Conservation (phyloP, 129 eudicot species). For the Tanacetum coccineum region DNA sequence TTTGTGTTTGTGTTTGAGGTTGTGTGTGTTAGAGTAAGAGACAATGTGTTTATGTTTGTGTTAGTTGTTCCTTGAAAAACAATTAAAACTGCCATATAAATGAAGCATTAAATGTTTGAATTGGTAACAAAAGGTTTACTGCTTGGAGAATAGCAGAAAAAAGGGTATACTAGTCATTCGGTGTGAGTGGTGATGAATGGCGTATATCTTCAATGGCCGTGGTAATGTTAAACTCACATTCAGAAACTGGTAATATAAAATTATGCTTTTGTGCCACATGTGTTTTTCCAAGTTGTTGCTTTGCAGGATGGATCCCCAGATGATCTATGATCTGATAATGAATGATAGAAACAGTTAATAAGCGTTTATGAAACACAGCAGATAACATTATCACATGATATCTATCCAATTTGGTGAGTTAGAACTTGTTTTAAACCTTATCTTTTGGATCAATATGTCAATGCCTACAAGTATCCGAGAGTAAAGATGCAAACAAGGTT, state of each 20-base stretch:
- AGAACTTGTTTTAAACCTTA: neutral
- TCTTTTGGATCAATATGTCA: no score
- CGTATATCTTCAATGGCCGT: slow-evolving; percentile 81
- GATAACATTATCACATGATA: neutral
- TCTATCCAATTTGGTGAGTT: neutral
- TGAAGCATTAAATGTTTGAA: no score
- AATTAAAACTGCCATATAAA: no score
- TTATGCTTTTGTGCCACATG: slow-evolving; percentile 52
- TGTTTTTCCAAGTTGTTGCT: slow-evolving; percentile 59
- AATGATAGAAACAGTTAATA: slow-evolving; percentile 8
- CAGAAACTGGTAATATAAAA: slow-evolving; percentile 67
- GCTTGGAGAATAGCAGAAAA: no score
- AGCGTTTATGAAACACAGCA: neutral
- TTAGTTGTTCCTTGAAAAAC: no score
- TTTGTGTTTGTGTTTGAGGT: no score
- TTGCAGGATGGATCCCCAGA: slow-evolving; percentile 56
- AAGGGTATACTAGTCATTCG: no score
- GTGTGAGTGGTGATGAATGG: slow-evolving; percentile 40
- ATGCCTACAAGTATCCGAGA: no score
- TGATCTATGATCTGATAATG: slow-evolving; percentile 56
- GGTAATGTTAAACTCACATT: slow-evolving; percentile 78
- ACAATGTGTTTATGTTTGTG: no score
- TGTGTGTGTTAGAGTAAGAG: no score
- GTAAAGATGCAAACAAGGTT: no score
- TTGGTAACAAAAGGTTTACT: no score